Evolutionary conservation across 2,329 filamentous ascomycete species (phyloP).

Genomic region (Beauveria bassiana): DNA sequence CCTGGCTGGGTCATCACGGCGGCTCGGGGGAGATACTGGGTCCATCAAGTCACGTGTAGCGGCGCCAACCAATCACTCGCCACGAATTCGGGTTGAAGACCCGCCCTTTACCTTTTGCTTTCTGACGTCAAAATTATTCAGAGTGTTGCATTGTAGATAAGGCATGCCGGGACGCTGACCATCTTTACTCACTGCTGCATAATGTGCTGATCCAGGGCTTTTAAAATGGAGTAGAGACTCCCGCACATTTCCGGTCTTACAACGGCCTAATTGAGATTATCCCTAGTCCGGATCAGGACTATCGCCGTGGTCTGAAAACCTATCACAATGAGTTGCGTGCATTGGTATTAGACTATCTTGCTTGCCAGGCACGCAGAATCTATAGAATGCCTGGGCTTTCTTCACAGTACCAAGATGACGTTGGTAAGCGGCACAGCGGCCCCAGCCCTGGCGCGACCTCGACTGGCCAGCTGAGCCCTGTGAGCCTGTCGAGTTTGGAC

Average conservation of each 20-base stretch:
- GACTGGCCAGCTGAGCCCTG: background rate
- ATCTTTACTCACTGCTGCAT: background rate
- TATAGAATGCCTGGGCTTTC: background rate
- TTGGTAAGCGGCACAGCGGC: background rate
- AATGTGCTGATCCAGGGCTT: background rate
- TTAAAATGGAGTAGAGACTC: background rate
- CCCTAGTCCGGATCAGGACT: background rate
- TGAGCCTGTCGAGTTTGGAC: background rate
- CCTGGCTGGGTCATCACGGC: conserved; percentile 5
- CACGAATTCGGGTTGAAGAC: background rate
- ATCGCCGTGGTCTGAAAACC: background rate
- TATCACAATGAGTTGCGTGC: background rate
- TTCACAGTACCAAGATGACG: background rate
- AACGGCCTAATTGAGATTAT: background rate
- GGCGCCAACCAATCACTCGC: background rate
- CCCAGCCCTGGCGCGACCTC: background rate
- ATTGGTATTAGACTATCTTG: background rate
- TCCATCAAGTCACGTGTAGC: conserved; percentile 3
- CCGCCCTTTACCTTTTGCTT: background rate
- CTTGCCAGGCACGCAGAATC: background rate
- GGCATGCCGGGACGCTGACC: background rate
- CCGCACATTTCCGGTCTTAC: background rate
- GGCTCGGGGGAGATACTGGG: background rate
- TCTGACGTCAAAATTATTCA: conserved; percentile 7
- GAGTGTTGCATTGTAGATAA: background rate